These are phyloP conservation scores for Gracilaria caudata DNA, from an alignment of 23 red algal species.

Conservation along the genomic window DNA sequence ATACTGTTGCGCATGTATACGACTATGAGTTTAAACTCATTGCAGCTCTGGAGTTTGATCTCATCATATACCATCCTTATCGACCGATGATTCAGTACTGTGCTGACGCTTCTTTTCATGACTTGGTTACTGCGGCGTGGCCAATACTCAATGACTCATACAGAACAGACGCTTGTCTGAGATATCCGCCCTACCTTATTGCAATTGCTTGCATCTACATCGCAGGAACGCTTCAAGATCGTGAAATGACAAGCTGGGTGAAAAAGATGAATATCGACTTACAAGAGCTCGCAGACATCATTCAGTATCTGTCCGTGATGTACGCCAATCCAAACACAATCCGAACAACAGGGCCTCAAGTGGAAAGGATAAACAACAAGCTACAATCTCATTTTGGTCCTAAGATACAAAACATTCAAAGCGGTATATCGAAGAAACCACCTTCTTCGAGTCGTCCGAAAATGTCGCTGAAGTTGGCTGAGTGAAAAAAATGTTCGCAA, in stretches of 20 bases:
- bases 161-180: constrained; percentile 63
- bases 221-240: constrained; percentile 69
- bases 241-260: constrained; percentile 79
- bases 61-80: constrained; percentile 82
- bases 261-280: constrained; percentile 54
- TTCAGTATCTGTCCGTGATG: constrained; percentile 54
- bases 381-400: constrained; percentile 59
- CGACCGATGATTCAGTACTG: constrained; percentile 72
- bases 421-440: constrained; percentile 48
- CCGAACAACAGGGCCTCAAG: constrained; percentile 38
- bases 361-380: constrained; percentile 72
- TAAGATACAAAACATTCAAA: constrained; percentile 51
- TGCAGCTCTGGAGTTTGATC: constrained; percentile 78
- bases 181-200: constrained; percentile 76
- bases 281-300: constrained; percentile 68
- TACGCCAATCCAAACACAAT: constrained; percentile 61
- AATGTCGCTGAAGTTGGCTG: constrained; percentile 42
- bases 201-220: constrained; percentile 72
- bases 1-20: constrained; percentile 73
- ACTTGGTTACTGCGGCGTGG: constrained; percentile 73
- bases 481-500: background rate
- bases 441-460: constrained; percentile 65
- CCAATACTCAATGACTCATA: constrained; percentile 84
- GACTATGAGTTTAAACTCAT: constrained; percentile 80
- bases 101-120: constrained; percentile 42